phyloP scores from a whole-genome alignment of 495 filamentous ascomycete species.

The Penicillium steckii region DNA sequence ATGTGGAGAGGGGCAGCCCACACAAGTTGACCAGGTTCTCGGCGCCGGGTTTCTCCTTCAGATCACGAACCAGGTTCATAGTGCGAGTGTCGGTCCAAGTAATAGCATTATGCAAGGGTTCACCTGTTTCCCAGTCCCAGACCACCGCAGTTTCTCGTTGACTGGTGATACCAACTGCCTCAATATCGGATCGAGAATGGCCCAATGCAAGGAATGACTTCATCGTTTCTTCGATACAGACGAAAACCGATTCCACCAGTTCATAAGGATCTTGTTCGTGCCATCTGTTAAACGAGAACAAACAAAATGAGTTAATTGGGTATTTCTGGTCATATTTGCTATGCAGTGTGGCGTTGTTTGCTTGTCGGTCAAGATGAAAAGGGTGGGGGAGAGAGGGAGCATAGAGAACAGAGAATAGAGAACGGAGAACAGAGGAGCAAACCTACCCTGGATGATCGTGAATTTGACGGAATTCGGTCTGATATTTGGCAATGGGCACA shows the following conservation, averaged over 20 bases:
- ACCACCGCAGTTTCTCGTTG: constrained; percentile 92
- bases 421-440: neutral
- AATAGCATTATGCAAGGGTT: constrained; percentile 85
- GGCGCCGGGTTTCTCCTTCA: constrained; percentile 64
- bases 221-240: constrained; percentile 82
- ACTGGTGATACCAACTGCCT: constrained; percentile 88
- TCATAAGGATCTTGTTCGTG: constrained; percentile 90
- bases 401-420: neutral
- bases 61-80: constrained; percentile 72
- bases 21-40: constrained; percentile 72
- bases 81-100: constrained; percentile 95
- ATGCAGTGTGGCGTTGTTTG: neutral
- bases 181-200: constrained; percentile 68
- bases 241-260: constrained; percentile 73
- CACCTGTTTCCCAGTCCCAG: constrained; percentile 85
- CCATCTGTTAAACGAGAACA: constrained; percentile 58
- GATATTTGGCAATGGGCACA: constrained; percentile 79
- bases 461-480: constrained; percentile 86
- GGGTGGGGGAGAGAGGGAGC: constrained; percentile 2
- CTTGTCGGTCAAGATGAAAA: neutral
- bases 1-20: constrained; percentile 88
- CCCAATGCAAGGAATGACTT: constrained; percentile 70
- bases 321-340: neutral
- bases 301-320: constrained; percentile 7
- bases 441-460: constrained; percentile 88